These are phyloP conservation scores for Claviceps digitariae DNA, from an alignment of 2,329 filamentous ascomycete species.

Conservation along the genomic window DNA sequence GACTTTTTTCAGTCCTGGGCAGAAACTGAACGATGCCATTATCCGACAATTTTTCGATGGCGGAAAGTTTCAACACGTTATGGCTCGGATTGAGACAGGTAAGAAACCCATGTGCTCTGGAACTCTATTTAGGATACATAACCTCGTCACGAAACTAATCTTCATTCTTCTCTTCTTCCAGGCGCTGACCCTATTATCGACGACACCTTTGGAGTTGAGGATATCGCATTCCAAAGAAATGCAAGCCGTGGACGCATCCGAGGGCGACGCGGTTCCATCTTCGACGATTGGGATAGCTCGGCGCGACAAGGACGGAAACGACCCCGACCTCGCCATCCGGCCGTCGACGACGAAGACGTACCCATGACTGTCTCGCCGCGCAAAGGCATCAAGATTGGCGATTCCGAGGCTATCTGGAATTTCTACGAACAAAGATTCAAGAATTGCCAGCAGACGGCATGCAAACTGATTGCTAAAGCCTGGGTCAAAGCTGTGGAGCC, in stretches of 20 bases:
- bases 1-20: constrained; percentile 31
- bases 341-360: constrained; percentile 27
- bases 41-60: constrained; percentile 33
- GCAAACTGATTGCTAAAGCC: constrained; percentile 60
- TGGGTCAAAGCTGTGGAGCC: constrained; percentile 66
- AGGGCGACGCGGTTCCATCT: constrained; percentile 17
- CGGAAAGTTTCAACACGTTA: constrained; percentile 26
- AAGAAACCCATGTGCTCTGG: constrained; percentile 7
- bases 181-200: constrained; percentile 21
- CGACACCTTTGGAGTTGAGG: constrained; percentile 17
- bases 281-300: constrained; percentile 20
- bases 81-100: constrained; percentile 26
- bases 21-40: constrained; percentile 22
- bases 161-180: constrained; percentile 4
- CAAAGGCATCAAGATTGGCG: constrained; percentile 36
- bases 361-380: constrained; percentile 26
- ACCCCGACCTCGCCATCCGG: constrained; percentile 21
- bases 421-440: constrained; percentile 51
- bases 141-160: neutral
- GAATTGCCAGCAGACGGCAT: constrained; percentile 55
- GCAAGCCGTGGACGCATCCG: constrained; percentile 15
- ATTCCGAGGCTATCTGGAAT: constrained; percentile 38
- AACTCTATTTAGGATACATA: neutral
- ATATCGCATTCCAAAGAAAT: constrained; percentile 12
- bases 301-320: constrained; percentile 16